These are phyloP conservation scores for Xylogone sp. DNA, from an alignment of 2,329 filamentous ascomycete genomes.

Conservation along the genomic window DNA sequence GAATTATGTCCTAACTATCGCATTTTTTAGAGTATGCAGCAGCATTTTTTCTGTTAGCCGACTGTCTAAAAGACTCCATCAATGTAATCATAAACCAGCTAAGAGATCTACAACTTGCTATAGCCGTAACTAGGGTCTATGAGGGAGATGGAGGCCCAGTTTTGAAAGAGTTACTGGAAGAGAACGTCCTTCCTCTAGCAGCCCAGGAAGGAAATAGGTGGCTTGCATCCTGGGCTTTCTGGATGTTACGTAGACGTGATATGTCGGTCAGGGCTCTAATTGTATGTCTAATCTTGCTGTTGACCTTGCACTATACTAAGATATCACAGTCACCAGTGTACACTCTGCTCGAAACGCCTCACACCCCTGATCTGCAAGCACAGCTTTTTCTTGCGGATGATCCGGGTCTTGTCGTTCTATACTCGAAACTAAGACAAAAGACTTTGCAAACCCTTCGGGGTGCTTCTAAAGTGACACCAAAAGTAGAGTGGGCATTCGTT, in stretches of 20 bases:
- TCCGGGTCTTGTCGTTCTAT: slow-evolving; percentile 81
- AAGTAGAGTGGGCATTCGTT: slow-evolving; percentile 84
- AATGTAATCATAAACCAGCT: slow-evolving; percentile 84
- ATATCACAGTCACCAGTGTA: slow-evolving; percentile 67
- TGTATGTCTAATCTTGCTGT: slow-evolving; percentile 43
- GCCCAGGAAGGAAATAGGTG: slow-evolving; percentile 82
- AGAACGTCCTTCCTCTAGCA: slow-evolving; percentile 75
- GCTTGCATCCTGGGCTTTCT: slow-evolving; percentile 94
- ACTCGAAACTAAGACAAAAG: slow-evolving; percentile 78
- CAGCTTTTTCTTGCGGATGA: slow-evolving; percentile 87
- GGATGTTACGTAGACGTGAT: slow-evolving; percentile 78
- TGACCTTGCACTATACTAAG: slow-evolving; percentile 13
- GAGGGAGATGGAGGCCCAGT: slow-evolving; percentile 79
- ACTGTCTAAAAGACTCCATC: slow-evolving; percentile 78
- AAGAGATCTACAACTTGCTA: slow-evolving; percentile 83
- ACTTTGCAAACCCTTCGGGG: slow-evolving; percentile 80
- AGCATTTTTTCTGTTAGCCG: slow-evolving; percentile 90
- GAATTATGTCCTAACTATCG: not conserved
- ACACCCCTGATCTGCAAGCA: slow-evolving; percentile 65
- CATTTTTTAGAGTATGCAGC: slow-evolving; percentile 73
- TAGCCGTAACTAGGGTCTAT: slow-evolving; percentile 83
- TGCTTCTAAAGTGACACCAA: slow-evolving; percentile 75
- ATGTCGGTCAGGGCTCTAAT: slow-evolving; percentile 82
- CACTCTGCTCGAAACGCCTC: slow-evolving; percentile 65
- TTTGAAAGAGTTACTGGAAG: slow-evolving; percentile 68